These are phyloP conservation scores for Kluyveromyces wickerhamii DNA, from an alignment of 805 yeast species.

Conservation along the genomic window DNA sequence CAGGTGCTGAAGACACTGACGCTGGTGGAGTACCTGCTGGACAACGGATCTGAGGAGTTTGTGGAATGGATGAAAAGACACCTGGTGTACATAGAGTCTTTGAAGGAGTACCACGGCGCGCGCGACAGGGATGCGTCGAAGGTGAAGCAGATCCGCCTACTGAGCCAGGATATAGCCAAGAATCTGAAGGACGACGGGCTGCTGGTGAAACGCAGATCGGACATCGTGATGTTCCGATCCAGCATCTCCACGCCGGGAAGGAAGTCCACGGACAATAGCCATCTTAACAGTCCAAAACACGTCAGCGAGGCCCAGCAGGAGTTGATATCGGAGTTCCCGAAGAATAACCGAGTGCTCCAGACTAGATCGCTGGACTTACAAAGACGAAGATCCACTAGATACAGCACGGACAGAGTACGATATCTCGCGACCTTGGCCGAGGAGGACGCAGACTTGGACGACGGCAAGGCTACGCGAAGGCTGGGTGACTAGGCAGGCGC, in stretches of 20 bases:
- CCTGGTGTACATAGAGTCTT: conserved; percentile 25
- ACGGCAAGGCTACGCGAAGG: too few species aligned
- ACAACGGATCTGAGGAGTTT: conserved; percentile 47
- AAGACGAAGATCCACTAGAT: conserved; percentile 1
- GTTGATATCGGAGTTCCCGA: background rate
- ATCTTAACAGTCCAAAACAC: conserved; percentile 10
- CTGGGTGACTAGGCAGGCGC: too few species aligned
- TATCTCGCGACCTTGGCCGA: conserved; percentile 2
- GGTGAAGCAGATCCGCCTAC: conserved; percentile 32
- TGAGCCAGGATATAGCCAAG: conserved; percentile 32
- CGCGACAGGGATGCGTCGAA: conserved; percentile 30
- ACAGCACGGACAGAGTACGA: conserved; percentile 3
- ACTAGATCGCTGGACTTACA: conserved; percentile 3
- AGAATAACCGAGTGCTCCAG: background rate
- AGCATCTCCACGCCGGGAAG: conserved; percentile 30
- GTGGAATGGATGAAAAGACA: conserved; percentile 38
- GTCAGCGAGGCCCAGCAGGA: background rate
- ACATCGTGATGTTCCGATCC: conserved; percentile 25
- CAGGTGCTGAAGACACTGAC: conserved; percentile 45
- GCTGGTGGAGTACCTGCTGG: conserved; percentile 41
- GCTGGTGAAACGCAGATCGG: conserved; percentile 20
- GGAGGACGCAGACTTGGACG: too few species aligned
- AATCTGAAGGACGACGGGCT: conserved; percentile 25
- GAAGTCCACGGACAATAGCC: conserved; percentile 29
- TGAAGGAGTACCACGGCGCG: conserved; percentile 27